Percentiles rank a stretch among this genome's conserved stretches.
Conservation (phyloP, 2,329 filamentous ascomycete species). For the Neoascochyta sp. region DNA sequence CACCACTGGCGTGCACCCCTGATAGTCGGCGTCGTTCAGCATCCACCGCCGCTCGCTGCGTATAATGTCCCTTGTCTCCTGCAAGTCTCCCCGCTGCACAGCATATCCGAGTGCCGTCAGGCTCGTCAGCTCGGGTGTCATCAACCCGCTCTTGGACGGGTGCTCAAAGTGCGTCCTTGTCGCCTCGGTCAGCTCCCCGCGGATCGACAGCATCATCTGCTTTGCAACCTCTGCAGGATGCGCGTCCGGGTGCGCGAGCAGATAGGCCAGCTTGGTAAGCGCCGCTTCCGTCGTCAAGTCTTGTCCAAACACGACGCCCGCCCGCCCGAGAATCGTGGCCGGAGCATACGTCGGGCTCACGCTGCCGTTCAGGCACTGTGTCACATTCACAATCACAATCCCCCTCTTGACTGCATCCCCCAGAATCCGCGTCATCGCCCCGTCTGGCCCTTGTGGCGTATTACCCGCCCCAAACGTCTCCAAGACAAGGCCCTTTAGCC, state of each 20-base stretch:
- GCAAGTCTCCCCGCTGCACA: slow-evolving; percentile 67
- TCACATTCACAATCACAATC: slow-evolving; percentile 85
- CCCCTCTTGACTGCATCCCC: slow-evolving; percentile 72
- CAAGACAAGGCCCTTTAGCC: slow-evolving; percentile 74
- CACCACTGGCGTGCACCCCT: slow-evolving; percentile 65
- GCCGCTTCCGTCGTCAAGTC: slow-evolving; percentile 89
- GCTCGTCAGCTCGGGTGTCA: slow-evolving; percentile 58
- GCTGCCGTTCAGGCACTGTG: slow-evolving; percentile 66
- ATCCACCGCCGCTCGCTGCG: slow-evolving; percentile 63
- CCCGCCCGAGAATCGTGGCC: slow-evolving; percentile 66
- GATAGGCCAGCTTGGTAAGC: slow-evolving; percentile 83
- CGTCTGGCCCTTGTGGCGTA: slow-evolving; percentile 76
- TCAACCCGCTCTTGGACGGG: slow-evolving; percentile 55
- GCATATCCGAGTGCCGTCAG: slow-evolving; percentile 77
- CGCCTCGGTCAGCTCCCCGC: slow-evolving; percentile 81
- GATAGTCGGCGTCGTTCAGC: slow-evolving; percentile 73
- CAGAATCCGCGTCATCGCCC: slow-evolving; percentile 73
- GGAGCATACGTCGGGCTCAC: slow-evolving; percentile 43
- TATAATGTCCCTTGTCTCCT: slow-evolving; percentile 63
- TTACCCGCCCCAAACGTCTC: slow-evolving; percentile 95
- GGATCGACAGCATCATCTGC: slow-evolving; percentile 70
- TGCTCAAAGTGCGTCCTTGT: slow-evolving; percentile 72
- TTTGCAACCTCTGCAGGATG: slow-evolving; percentile 62
- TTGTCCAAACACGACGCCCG: slow-evolving; percentile 83
- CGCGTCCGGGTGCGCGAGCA: slow-evolving; percentile 67